Conservation (phyloP, 2,329 filamentous ascomycete genomes). For the Cryphonectria japonica region DNA sequence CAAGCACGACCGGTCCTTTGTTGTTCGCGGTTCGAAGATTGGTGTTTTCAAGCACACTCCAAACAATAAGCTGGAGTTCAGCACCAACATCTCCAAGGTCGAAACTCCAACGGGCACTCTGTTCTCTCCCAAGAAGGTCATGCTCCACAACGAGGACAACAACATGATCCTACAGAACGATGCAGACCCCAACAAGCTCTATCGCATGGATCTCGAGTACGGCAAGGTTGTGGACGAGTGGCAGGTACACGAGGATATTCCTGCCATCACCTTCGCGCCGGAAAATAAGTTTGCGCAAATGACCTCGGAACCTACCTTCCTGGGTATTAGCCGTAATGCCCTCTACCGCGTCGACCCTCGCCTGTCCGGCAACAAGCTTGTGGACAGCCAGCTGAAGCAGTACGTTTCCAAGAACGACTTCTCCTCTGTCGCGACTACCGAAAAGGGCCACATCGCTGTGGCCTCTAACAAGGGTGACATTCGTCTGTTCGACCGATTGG, state of each 20-base stretch:
- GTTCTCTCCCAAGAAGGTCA: slow-evolving; percentile 95
- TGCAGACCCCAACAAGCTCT: slow-evolving; percentile 85
- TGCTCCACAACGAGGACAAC: slow-evolving; percentile 88
- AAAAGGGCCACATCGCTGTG: slow-evolving; percentile 95
- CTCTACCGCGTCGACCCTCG: slow-evolving; percentile 94
- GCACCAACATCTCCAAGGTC: slow-evolving; percentile 95
- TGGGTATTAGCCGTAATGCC: slow-evolving; percentile 90
- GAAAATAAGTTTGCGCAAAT: slow-evolving; percentile 99
- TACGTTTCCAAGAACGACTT: slow-evolving; percentile 98
- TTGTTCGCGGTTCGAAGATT: slow-evolving; percentile 96
- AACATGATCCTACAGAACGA: slow-evolving; percentile 88
- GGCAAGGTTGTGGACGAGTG: slow-evolving; percentile 98
- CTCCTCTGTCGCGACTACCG: slow-evolving; percentile 89
- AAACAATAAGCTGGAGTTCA: slow-evolving; percentile 92
- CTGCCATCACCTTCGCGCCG: slow-evolving; percentile 87
- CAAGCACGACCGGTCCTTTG: slow-evolving; percentile 95
- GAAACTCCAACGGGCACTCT: slow-evolving; percentile 83
- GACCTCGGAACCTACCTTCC: slow-evolving; percentile 92
- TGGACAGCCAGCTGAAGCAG: slow-evolving; percentile 91
- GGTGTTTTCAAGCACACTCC: slow-evolving; percentile 97
- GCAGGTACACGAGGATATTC: slow-evolving; percentile 97
- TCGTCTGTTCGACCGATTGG: slow-evolving; percentile 91
- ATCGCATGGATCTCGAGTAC: slow-evolving; percentile 96
- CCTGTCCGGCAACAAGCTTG: slow-evolving; percentile 86
- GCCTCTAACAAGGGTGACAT: slow-evolving; percentile 98